Percentiles rank a stretch among this genome's conserved stretches.
phyloP scores from a whole-genome alignment of 1,284 basidiomycete species.

The Heterobasidion annosum region DNA sequence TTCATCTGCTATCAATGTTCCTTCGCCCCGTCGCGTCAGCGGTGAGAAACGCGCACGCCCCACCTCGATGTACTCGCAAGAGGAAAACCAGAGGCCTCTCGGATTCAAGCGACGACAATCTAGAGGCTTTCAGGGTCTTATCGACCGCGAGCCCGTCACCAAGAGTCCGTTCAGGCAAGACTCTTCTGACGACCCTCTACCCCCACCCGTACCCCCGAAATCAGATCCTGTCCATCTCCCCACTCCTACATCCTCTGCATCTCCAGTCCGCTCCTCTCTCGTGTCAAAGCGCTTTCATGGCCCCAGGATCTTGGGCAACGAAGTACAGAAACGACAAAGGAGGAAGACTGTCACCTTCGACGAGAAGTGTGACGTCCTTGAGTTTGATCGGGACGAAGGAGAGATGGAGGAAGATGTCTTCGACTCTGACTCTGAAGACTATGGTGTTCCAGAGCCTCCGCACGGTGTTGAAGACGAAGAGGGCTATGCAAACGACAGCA shows the following conservation, averaged over 20 bases:
- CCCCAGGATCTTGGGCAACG: conserved; percentile 56
- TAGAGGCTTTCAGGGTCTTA: conserved; percentile 64
- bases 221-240: conserved; percentile 11
- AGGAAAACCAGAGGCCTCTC: conserved; percentile 66
- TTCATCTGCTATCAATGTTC: conserved; percentile 14
- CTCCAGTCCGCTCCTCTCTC: conserved; percentile 64
- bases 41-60: conserved; percentile 68
- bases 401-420: conserved; percentile 25
- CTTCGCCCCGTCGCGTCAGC: conserved; percentile 45
- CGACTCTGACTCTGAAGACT: conserved; percentile 35
- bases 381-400: conserved; percentile 62
- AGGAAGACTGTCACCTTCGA: conserved; percentile 84
- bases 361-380: conserved; percentile 80
- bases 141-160: conserved; percentile 68
- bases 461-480: conserved; percentile 26
- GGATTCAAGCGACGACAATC: conserved; percentile 67
- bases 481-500: conserved; percentile 36
- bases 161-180: conserved; percentile 71
- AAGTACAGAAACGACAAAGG: conserved; percentile 35
- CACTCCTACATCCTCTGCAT: conserved; percentile 23
- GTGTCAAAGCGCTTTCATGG: conserved; percentile 79
- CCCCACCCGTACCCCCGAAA: conserved; percentile 20
- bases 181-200: conserved; percentile 14
- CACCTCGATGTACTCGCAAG: conserved; percentile 55
- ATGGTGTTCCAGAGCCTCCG: conserved; percentile 13